A percentile compares a stretch with the other conserved stretches of the same genome.
Conservation (phyloP, 257 asterid species). For the Solanum pinnatisectum region DNA sequence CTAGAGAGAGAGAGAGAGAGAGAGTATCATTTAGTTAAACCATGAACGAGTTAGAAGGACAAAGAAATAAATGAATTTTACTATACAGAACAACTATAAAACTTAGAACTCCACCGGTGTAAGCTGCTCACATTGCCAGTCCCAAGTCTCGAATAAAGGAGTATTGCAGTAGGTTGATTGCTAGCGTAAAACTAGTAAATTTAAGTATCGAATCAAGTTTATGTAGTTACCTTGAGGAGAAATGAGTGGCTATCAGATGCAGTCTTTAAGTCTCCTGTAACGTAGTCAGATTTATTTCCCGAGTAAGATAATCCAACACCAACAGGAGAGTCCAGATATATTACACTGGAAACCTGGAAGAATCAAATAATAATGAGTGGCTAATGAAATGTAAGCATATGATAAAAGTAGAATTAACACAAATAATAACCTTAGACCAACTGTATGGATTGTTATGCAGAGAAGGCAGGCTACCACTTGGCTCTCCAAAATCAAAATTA, state of each 20-base stretch:
- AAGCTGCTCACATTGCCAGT: neutral
- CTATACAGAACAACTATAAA: neutral
- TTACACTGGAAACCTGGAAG: slow-evolving; percentile 57
- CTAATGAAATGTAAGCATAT: neutral
- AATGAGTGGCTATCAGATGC: slow-evolving; percentile 74
- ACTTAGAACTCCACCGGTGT: neutral
- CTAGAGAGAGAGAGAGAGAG: slow-evolving; percentile 19
- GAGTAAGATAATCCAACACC: slow-evolving; percentile 93
- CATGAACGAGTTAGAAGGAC: neutral
- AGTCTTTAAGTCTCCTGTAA: slow-evolving; percentile 71
- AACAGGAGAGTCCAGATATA: slow-evolving; percentile 89
- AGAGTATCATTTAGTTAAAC: slow-evolving; percentile 5
- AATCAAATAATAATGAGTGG: neutral
- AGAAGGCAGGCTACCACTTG: slow-evolving; percentile 48
- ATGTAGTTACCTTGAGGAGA: slow-evolving; percentile 62
- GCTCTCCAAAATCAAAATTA: slow-evolving; percentile 59
- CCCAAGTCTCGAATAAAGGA: too few relatives aligned
- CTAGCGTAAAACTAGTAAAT: neutral
- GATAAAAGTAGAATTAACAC: neutral
- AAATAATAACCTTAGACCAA: slow-evolving; percentile 82
- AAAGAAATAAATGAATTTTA: neutral
- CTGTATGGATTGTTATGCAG: slow-evolving; percentile 79
- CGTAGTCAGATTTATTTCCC: slow-evolving; percentile 45
- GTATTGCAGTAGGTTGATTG: slow-evolving; percentile 15
- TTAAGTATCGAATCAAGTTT: neutral